Percentiles rank a stretch among this genome's conserved stretches.
Conservation (phyloP, 768 basidiomycete species). For the Lactarius deliciosus region DNA sequence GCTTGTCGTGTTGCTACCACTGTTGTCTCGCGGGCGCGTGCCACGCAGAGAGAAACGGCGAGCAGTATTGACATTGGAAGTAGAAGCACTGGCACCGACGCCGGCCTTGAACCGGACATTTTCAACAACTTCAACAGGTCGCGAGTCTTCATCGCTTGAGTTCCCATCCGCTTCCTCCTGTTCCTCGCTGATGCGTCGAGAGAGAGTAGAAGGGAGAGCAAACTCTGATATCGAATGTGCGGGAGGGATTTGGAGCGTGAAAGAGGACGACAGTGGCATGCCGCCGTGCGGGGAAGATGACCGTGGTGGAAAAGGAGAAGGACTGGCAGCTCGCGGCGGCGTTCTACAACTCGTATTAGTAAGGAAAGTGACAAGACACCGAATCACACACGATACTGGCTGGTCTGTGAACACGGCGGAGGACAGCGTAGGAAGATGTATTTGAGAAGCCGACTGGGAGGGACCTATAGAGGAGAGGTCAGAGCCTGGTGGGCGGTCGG, state of each 20-base stretch:
- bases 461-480: constrained; percentile 67
- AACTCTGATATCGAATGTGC: constrained; percentile 51
- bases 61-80: not conserved
- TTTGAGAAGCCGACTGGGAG: constrained; percentile 77
- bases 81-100: not conserved
- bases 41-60: constrained; percentile 14
- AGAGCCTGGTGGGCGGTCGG: constrained; percentile 37
- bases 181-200: constrained; percentile 28
- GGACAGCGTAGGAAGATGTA: constrained; percentile 32
- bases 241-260: constrained; percentile 45
- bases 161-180: constrained; percentile 25
- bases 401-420: constrained; percentile 25
- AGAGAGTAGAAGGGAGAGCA: constrained; percentile 37
- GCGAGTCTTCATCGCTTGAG: constrained; percentile 24
- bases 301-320: constrained; percentile 28
- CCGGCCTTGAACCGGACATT: constrained; percentile 22
- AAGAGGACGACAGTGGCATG: constrained; percentile 21
- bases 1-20: constrained; percentile 24
- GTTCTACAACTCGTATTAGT: constrained; percentile 11
- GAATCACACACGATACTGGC: constrained; percentile 16
- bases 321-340: constrained; percentile 9
- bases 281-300: constrained; percentile 25
- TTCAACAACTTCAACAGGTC: constrained; percentile 26
- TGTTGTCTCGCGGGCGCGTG: constrained; percentile 9
- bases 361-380: constrained; percentile 4